These are phyloP conservation scores for Phytomonas francai DNA, from an alignment of 208 protist genomes.

Conservation along the genomic window DNA sequence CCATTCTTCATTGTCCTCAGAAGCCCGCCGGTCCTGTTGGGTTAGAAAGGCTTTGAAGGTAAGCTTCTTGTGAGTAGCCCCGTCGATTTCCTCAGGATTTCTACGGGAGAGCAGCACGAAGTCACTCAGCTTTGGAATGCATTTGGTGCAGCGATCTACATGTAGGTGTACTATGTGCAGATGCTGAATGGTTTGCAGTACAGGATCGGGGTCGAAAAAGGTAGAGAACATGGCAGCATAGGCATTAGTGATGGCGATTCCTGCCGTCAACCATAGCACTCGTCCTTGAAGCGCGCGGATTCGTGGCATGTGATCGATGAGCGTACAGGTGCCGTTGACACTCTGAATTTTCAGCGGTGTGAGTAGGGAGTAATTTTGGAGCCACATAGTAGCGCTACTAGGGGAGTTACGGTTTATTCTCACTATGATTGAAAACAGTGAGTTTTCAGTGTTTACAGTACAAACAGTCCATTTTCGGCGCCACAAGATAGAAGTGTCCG, in stretches of 20 bases:
- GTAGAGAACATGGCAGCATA: conserved; percentile 45
- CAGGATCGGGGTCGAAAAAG: conserved; percentile 21
- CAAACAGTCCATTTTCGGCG: conserved; percentile 63
- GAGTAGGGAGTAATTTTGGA: conserved; percentile 43
- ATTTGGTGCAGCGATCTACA: conserved; percentile 33
- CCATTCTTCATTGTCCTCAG: conserved; percentile 1
- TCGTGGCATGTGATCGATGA: conserved; percentile 36
- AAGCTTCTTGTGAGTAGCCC: background rate
- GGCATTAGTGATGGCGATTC: conserved; percentile 56
- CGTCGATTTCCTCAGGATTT: conserved; percentile 9
- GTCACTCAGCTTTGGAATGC: conserved; percentile 39
- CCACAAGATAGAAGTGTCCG: conserved; percentile 10
- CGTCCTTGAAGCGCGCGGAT: conserved; percentile 33
- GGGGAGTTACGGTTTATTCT: conserved; percentile 25
- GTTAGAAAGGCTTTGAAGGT: conserved; percentile 28
- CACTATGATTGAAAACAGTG: conserved; percentile 60
- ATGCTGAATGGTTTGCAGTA: conserved; percentile 17
- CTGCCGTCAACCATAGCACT: conserved; percentile 71
- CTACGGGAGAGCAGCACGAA: conserved; percentile 36
- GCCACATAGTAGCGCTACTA: conserved; percentile 48
- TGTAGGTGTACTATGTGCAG: conserved; percentile 77
- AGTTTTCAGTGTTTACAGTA: conserved; percentile 26
- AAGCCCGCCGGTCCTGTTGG: conserved; percentile 4
- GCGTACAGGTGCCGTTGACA: conserved; percentile 60
- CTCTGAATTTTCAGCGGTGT: conserved; percentile 33